Conservation (phyloP, 768 basidiomycete species). For the Lentinula sp. region DNA sequence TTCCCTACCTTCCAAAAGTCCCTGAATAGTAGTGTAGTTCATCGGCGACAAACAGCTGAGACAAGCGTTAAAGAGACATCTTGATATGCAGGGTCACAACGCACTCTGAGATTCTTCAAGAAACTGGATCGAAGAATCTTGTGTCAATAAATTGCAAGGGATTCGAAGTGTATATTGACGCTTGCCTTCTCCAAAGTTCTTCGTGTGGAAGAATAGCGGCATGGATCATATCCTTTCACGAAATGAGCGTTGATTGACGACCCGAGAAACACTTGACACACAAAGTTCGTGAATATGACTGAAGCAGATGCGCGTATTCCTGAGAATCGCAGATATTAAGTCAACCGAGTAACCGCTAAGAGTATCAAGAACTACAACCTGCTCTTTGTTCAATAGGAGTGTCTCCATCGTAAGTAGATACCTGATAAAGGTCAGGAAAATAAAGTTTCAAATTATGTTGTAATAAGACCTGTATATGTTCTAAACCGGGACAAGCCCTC, state of each 20-base stretch:
- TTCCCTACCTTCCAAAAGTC: constrained; percentile 64
- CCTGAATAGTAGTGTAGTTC: constrained; percentile 86
- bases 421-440: constrained; percentile 21
- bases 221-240: constrained; percentile 75
- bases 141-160: not conserved
- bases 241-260: not conserved
- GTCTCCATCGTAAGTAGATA: constrained; percentile 86
- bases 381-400: constrained; percentile 65
- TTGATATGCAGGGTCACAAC: not conserved
- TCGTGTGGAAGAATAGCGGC: constrained; percentile 81
- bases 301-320: constrained; percentile 70
- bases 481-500: constrained; percentile 52
- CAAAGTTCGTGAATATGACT: constrained; percentile 87
- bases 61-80: not conserved
- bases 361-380: constrained; percentile 27
- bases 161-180: not conserved
- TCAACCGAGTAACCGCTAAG: not conserved
- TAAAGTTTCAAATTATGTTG: not conserved
- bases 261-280: constrained; percentile 22
- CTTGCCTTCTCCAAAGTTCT: constrained; percentile 71
- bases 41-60: constrained; percentile 70
- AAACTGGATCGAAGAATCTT: constrained; percentile 38
- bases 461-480: constrained; percentile 43
- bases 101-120: constrained; percentile 60
- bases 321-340: constrained; percentile 16